These are phyloP conservation scores for Barbarea vulgaris DNA, from an alignment of 345 rosid species.

Conservation along the genomic window DNA sequence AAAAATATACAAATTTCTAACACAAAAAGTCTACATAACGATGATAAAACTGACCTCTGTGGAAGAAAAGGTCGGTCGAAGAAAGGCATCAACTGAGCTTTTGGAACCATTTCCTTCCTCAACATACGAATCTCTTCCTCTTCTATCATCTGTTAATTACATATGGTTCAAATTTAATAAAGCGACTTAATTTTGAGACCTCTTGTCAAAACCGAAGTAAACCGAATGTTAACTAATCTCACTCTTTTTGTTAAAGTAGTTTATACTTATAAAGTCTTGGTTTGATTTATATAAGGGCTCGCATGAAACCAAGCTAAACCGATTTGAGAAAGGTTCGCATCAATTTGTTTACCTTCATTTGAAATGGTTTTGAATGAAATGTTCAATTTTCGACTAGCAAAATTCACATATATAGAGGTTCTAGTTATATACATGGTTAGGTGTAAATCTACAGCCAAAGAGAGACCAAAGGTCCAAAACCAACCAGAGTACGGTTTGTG, in stretches of 20 bases:
- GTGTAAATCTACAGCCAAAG: not conserved
- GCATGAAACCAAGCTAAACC: not conserved
- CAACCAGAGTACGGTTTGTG: not conserved
- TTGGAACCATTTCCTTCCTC: constrained; percentile 86
- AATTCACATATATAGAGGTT: not conserved
- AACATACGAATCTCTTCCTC: constrained; percentile 70
- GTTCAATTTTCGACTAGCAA: not conserved
- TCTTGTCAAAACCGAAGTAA: not conserved
- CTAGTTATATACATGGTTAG: not conserved
- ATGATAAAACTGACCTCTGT: constrained; percentile 48
- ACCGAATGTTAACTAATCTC: not conserved
- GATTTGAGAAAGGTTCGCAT: not conserved
- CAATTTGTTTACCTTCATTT: not conserved
- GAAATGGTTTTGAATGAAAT: not conserved
- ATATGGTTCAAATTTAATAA: not conserved
- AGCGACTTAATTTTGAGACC: not conserved
- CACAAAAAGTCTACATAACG: not conserved
- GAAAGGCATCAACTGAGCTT: constrained; percentile 84
- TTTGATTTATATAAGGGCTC: not conserved
- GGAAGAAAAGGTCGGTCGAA: constrained; percentile 81
- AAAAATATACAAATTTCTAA: not conserved
- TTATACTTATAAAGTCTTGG: not conserved
- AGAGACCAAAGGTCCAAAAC: not conserved
- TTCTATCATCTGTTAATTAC: constrained; percentile 69
- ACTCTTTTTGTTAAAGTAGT: not conserved